Base-by-base conservation (phyloP, 2,329 filamentous ascomycete species). In the Fusarium lyarnte region DNA sequence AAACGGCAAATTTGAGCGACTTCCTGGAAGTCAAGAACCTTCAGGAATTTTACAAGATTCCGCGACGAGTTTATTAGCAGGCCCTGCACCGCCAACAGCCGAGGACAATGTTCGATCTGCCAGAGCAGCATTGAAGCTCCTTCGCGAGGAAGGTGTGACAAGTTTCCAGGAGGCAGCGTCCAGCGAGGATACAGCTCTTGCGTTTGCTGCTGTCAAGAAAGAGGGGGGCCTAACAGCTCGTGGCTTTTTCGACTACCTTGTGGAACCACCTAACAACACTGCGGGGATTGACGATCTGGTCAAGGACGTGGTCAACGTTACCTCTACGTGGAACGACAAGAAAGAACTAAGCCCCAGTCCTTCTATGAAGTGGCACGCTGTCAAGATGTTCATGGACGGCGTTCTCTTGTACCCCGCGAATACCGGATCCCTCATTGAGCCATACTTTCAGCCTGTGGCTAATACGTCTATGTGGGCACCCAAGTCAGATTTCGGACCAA, bases 301-400 rank as follows among this genome's bases (percentile, higher is more conserved):
- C 0, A 36, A n/a, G 5, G 43, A 58, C 3, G 25, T 58, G 10
- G 21, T 58, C 21, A 51, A 58, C 1, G 33, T 51, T 1, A 58
- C 55, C 13, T 38, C 33, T 1, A 27, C 19, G 10, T 58, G 42
- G 55, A 58, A 39, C 0, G 55, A 58, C 6, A 49, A 49, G 14
- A 29, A 11, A 4, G 43, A 39, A 3, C 1, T 58, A 3, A 8
- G 16, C 6, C 43, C 43, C 3, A 31, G 4, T 0, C 55, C 43
- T 0, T 29, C 31, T 38, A 38, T 39, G 42, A 58, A 39, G 6
- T 58, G 55, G 55, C 55, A 58, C 5, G 55, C 55, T 19, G 31
- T 58, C 12, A 58, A 58, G 16, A 58, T 58, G 14, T 51, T 51
- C 5, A 51, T 58, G 42, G 55, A 58, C 25, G 55, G 55, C 3